Evolutionary conservation across 495 filamentous ascomycete species (phyloP).

Genomic region (Pseudotulostoma volvatum): DNA sequence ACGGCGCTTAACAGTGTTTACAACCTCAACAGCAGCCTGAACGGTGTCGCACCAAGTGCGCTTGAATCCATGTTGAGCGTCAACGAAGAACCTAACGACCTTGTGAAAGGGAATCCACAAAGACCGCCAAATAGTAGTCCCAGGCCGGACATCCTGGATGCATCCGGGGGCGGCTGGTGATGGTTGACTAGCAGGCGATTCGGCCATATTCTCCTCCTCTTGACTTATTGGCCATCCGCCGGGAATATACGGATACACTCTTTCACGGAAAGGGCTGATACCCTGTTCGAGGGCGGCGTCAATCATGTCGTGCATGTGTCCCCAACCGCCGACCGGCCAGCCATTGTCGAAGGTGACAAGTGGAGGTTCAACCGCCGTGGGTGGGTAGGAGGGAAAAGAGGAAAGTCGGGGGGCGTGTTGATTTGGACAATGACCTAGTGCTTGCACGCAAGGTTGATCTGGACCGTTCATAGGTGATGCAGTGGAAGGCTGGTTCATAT

Average conservation of each 20-base stretch:
- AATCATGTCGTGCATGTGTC: background rate
- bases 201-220: background rate
- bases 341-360: background rate
- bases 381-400: background rate
- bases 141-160: background rate
- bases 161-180: background rate
- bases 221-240: slow-evolving; percentile 5
- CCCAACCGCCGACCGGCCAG: background rate
- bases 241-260: slow-evolving; percentile 2
- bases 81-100: background rate
- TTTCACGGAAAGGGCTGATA: background rate
- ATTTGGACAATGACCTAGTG: no score
- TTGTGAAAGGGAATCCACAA: slow-evolving; percentile 3
- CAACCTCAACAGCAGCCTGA: slow-evolving; percentile 3
- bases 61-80: background rate
- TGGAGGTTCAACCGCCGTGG: background rate
- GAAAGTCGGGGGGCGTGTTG: background rate
- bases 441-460: no score
- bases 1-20: slow-evolving; percentile 2
- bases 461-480: no score
- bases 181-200: background rate
- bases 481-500: background rate
- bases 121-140: no score
- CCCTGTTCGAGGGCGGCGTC: background rate
- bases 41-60: slow-evolving; percentile 4